Base-by-base conservation (phyloP, 768 basidiomycete genomes). In the Candolleomyces efflorescens region DNA sequence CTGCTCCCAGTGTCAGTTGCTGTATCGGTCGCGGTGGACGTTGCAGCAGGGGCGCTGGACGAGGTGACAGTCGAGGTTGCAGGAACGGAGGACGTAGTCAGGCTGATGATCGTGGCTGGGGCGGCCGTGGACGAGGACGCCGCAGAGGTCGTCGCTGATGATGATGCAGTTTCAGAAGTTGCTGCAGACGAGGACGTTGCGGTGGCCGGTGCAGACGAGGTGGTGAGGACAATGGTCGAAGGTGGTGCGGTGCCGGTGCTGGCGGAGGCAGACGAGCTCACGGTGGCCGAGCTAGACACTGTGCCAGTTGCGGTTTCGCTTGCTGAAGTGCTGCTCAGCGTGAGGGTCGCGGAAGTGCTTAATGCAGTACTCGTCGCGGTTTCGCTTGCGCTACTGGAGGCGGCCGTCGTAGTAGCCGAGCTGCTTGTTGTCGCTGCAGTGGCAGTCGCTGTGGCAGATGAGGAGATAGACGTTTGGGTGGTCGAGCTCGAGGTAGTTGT, bases 391-490 rank as follows among this genome's bases (percentile, higher is more conserved):
- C 43, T 24, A 11, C 22, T 43, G 6, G 65, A 59, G 26, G 60
- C 54, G 39, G 44, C 45, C 22, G 63, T 60, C n/a, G 60, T 57
- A 53, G 61, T 49, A 10, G 62, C n/a, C 26, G 63, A 20, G 48
- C 58, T 61, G 20, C 64, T 50, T 13, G 60, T 32, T 9, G 17
- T 22, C 41, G 62, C 41, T n/a, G 56, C n/a, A 1, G 67, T 53
- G n/a, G 63, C 49, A 26, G 52, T 53, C 56, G 46, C 32, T 26
- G 59, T 58, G 13, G 59, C 20, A 27, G 50, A 45, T 36, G 62
- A 58, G 27, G 62, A 38, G 5, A 60, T 61, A 24, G 73, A 59
- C 17, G 69, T 52, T 18, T 63, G 48, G 17, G 62, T 56, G 38
- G 67, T 48, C n/a, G 59, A 53, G 36, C 63, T 60, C 41, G 60